These are phyloP conservation scores for Beauveria sp. DNA, from an alignment of 2,329 filamentous ascomycete species.

Conservation along the genomic window DNA sequence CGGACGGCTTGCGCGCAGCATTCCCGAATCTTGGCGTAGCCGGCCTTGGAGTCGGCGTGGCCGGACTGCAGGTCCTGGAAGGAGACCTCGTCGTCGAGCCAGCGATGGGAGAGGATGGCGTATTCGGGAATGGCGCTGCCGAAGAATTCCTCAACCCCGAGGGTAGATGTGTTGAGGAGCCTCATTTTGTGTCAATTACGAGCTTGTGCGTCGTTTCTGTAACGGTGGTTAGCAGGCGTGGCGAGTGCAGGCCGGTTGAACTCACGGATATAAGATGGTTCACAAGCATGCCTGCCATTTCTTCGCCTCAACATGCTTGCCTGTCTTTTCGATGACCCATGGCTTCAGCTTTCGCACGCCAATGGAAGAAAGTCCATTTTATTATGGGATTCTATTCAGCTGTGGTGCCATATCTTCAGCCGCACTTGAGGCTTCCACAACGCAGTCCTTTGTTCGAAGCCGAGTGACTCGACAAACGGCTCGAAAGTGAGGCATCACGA, in stretches of 20 bases:
- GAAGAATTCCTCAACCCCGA: not conserved
- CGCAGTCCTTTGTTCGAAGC: not conserved
- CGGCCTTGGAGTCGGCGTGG: conserved; percentile 5
- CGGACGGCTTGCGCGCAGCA: conserved; percentile 14
- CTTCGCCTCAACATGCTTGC: not conserved
- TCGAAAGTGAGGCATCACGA: not conserved
- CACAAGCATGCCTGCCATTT: not conserved
- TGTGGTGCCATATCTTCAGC: not conserved
- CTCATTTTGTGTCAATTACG: not conserved
- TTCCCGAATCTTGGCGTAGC: conserved; percentile 19
- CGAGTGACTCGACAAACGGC: not conserved
- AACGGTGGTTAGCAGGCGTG: not conserved
- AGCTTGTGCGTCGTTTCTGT: not conserved
- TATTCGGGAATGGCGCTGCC: conserved; percentile 17
- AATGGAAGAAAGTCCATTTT: not conserved
- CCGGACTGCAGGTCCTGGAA: conserved; percentile 19
- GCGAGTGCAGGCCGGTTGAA: not conserved
- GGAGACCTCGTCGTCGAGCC: conserved; percentile 23
- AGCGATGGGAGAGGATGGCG: conserved; percentile 29
- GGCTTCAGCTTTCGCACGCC: not conserved
- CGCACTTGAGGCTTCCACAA: not conserved
- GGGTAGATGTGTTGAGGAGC: not conserved
- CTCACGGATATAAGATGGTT: not conserved
- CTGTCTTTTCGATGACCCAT: not conserved
- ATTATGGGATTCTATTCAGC: not conserved